Base-by-base conservation (phyloP, 495 filamentous ascomycete genomes). In the Penicillium pulvis region DNA sequence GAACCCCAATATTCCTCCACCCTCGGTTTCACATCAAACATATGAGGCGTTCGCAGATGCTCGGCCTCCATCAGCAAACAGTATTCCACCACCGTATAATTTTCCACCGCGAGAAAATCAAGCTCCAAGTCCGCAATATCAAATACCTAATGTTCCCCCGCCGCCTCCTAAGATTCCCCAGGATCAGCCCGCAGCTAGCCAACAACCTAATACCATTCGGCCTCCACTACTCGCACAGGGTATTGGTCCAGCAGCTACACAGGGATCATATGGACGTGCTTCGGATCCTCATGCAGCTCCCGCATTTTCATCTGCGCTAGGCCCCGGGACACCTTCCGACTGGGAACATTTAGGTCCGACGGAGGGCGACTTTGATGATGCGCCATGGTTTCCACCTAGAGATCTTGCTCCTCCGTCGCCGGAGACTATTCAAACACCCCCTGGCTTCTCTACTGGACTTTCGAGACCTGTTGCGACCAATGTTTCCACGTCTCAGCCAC, bases 261-360 rank as follows among this genome's bases (percentile, higher is more conserved):
- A 57, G 10, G 60, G 65, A 30, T 63, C 58, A 2, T 69, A 65
- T 51, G 62, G 50, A 20, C 49, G 49, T 17, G 17, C 60, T 59
- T 43, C 61, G 17, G 61, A 60, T 36, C 52, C 62, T 6, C 61
- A 60, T 49, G 24, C 62, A 20, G 36, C 65, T 12, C 46, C 63
- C 6, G 55, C 71, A 14, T 59, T 60, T 43, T 43, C 75, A 11
- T 83, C 82, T 52, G 79, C 79, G 14, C 60, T 86, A 35, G 83
- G 83, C 0, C 64, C 71, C 53, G 81, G 81, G 7, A 76, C 78
- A 1, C 83, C 83, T 1, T 85, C 83, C n/a, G 84, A 84, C 56
- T 85, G 83, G 84, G 83, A 86, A 53, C 78, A 83, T 62, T 76
- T 86, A 58, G 70, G 70, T 11, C 69, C 70, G n/a, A 62, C 59